Evolutionary conservation across 129 eudicot genomes (phyloP), one percentile per base, ranked within the genome.

Genomic region (Flaveria ramosissima): DNA sequence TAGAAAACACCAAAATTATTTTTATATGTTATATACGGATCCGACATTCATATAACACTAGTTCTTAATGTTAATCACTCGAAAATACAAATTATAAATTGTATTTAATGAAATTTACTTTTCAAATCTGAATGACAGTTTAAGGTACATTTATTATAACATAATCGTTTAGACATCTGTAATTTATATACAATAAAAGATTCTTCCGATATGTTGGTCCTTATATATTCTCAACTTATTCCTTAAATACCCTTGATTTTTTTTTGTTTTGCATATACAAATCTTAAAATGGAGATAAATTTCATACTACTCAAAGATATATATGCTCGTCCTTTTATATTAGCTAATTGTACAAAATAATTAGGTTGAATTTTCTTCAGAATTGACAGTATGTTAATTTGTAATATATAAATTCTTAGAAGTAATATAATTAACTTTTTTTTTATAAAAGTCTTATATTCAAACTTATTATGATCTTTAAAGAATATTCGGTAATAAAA

Each of bases 151-250:
- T 77, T 67, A 68, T 53, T 68, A 24, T 32, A 51, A 53, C 47
- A 50, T 55, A 14, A 15, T 55, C 27, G 16, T 30, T 59, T 59
- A 32, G n/a, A 78, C 70, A 70, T 68, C 42, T 19, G 41, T 30
- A 56, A 68, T 14, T 36, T 32, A 15, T 60, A 20, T 32, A 42
- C 77, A 79, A 51, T 20, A 39, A 78, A 78, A 39, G 20, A 36
- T 42, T 43, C 61, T 27, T 16, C 69, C 39, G 46, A 23, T 77
- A 69, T 77, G 81, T 77, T 77, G 69, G 36, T 56, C 81, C 75
- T 55, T 69, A 56, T 52, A 76, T 27, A 39, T 36, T 16, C 20
- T 73, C 11, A 43, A 19, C 19, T 20, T 73, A 7, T 23, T 39
- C 77, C 68, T 41, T 74, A 60, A 73, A 55, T 73, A 19, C 36